Evolutionary conservation across 2,329 filamentous ascomycete species (phyloP).

Genomic region (Pseudogymnoascus sp.): DNA sequence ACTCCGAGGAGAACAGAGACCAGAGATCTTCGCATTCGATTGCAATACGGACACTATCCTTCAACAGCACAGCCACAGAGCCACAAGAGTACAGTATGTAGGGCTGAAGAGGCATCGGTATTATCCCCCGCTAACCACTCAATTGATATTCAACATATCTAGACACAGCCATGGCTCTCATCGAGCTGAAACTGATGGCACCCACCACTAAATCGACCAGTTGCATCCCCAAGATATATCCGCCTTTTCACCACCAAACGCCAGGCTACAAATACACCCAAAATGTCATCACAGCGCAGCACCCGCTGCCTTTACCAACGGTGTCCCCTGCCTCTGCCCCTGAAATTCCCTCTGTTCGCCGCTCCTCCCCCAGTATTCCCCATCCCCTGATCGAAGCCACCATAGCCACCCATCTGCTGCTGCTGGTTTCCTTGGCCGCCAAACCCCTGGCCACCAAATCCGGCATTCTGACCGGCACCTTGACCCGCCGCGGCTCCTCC

Average conservation of each 20-base stretch:
- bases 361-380: conserved; percentile 21
- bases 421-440: conserved; percentile 28
- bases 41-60: not conserved
- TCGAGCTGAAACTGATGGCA: not conserved
- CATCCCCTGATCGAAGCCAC: conserved; percentile 27
- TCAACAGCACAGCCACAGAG: not conserved
- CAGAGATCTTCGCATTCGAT: not conserved
- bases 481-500: conserved; percentile 36
- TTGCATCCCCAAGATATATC: not conserved
- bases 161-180: not conserved
- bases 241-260: conserved; percentile 2
- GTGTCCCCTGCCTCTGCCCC: conserved; percentile 24
- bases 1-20: not conserved
- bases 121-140: not conserved
- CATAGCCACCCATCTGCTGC: conserved; percentile 22
- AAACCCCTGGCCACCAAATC: conserved; percentile 47
- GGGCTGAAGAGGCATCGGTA: not conserved
- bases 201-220: not conserved
- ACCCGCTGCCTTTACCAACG: not conserved
- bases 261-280: conserved; percentile 6
- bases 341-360: conserved; percentile 21
- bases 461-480: conserved; percentile 37
- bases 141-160: not conserved
- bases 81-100: not conserved
- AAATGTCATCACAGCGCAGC: not conserved